These are phyloP conservation scores for Quercus tomentella DNA, from an alignment of 331 rosid species.

Conservation along the genomic window DNA sequence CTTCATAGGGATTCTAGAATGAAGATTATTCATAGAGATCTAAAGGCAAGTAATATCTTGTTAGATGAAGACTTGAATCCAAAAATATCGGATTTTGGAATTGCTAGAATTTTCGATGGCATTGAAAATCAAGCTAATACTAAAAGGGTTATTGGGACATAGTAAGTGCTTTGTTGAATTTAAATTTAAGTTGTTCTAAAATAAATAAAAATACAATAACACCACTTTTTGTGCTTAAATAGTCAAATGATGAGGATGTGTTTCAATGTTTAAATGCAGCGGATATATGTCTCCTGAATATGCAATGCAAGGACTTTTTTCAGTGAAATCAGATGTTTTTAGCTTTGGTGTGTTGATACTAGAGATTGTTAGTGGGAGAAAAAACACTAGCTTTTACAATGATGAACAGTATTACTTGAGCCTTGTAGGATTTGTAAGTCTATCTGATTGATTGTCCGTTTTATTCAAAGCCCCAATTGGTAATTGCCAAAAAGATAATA, in stretches of 20 bases:
- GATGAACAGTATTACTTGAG: background rate
- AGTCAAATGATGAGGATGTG: background rate
- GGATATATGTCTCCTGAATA: conserved; percentile 18
- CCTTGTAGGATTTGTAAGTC: conserved; percentile 16
- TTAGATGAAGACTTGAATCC: background rate
- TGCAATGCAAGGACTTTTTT: conserved; percentile 11
- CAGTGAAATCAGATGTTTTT: background rate
- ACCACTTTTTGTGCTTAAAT: background rate
- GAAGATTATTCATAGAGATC: conserved; percentile 1
- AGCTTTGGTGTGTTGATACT: conserved; percentile 10
- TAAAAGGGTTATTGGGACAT: background rate
- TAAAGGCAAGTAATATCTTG: background rate
- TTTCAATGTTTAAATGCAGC: background rate
- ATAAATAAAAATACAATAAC: no score
- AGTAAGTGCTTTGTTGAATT: background rate
- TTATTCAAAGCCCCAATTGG: background rate
- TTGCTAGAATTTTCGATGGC: background rate
- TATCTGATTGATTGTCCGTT: background rate
- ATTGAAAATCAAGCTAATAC: background rate
- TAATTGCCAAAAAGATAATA: background rate
- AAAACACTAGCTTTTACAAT: background rate
- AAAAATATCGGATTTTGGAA: background rate
- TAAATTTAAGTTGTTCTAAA: background rate
- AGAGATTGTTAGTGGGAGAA: conserved; percentile 8
- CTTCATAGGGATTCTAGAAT: background rate